Evolutionary conservation across 768 basidiomycete species (phyloP), one percentile per base, ranked within the genome.

Genomic region (Stropharia rugosoannulata): DNA sequence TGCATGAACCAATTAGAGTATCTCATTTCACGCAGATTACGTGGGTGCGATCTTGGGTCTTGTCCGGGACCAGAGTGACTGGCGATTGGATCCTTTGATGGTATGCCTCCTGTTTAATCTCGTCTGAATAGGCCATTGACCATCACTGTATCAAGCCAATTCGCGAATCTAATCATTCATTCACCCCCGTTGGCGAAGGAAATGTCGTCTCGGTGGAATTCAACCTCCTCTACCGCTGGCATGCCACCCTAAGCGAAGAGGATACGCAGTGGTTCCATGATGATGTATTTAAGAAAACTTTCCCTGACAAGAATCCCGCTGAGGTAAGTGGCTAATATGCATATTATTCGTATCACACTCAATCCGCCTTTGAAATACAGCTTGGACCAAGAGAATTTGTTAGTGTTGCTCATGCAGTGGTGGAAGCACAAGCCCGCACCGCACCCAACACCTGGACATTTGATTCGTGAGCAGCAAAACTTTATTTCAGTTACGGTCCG

Each of bases 131-230:
- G 43, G 51, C 27, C 22, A 25, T n/a, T 22, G 25, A 50, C 49
- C 13, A 53, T 11, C 13, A 25, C 29, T n/a, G 44, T 38, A 19
- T 56, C 7, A 45, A 87, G 86, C 56, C 71, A 9, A 79, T 79
- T 56, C 79, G 89, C 44, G 78, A 79, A 25, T 9, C 63, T 0
- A 63, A 74, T 56, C 87, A 89, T 59, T 72, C 73, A 0, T 67
- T 88, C 53, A 71, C 79, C 12, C 80, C 83, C 37, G 79, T 83
- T 9, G 91, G 90, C 37, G 73, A 85, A 65, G 91, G 91, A 48
- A 93, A 93, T 63, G 84, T 82, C 37, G 82, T 84, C 55, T 89
- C 90, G 0, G 66, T 90, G 35, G 91, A 93, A 69, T 92, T 93
- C 74, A 91, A 82, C 59, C 70, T 82, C 2, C 68, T 82, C 18